These are phyloP conservation scores for Forsythia viridissima DNA, from an alignment of 257 asterid genomes.

Conservation along the genomic window DNA sequence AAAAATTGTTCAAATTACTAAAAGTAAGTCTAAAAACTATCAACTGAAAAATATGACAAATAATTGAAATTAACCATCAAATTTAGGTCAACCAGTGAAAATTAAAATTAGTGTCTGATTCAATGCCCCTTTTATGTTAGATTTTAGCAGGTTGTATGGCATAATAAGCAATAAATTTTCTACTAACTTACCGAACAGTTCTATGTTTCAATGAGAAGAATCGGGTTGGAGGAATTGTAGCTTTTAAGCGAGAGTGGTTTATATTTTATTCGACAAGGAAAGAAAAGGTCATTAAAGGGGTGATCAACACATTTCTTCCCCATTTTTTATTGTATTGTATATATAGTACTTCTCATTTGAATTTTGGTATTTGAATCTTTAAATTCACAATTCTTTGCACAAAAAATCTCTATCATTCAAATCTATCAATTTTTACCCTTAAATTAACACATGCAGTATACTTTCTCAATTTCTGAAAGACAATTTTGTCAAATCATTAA, in stretches of 20 bases:
- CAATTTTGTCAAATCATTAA: too few relatives aligned
- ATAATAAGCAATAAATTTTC: not conserved
- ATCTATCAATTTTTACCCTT: too few relatives aligned
- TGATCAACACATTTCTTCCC: too few relatives aligned
- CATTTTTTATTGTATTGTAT: too few relatives aligned
- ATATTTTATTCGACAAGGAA: too few relatives aligned
- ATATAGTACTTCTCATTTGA: too few relatives aligned
- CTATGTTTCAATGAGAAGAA: not conserved
- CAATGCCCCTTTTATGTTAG: not conserved
- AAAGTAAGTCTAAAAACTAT: not conserved
- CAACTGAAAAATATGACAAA: not conserved
- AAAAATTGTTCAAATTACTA: not conserved
- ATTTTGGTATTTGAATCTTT: too few relatives aligned
- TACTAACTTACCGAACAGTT: not conserved
- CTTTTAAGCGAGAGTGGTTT: not conserved
- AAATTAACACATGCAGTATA: too few relatives aligned
- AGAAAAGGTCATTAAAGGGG: not conserved
- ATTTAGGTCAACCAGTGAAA: not conserved
- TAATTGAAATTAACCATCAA: not conserved
- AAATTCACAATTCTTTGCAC: too few relatives aligned
- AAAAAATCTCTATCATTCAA: too few relatives aligned
- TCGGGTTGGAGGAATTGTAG: not conserved
- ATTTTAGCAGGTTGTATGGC: not conserved
- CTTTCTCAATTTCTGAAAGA: too few relatives aligned
- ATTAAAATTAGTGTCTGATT: not conserved